These are phyloP conservation scores for Solanum pimpinellifolium DNA, from an alignment of 257 asterid species.

Conservation along the genomic window DNA sequence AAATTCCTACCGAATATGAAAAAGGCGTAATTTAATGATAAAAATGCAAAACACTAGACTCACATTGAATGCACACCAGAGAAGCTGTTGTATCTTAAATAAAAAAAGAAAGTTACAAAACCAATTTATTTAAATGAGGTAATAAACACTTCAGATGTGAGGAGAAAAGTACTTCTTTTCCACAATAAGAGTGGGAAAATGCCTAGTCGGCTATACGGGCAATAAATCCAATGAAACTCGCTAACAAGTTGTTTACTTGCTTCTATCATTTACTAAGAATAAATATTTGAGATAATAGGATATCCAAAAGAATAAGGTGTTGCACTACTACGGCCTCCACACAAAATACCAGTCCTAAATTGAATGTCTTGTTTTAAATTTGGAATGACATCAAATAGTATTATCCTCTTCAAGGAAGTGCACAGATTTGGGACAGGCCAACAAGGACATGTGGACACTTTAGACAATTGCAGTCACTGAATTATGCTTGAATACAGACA, in stretches of 20 bases:
- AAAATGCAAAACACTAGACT: not conserved
- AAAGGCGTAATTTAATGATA: not conserved
- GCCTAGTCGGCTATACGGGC: not conserved
- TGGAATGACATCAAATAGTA: not conserved
- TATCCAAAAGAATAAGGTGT: not conserved
- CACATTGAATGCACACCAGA: not conserved
- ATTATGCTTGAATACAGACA: not conserved
- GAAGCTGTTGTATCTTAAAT: not conserved
- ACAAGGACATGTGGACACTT: not conserved
- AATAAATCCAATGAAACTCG: not conserved
- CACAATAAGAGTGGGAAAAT: not conserved
- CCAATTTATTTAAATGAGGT: not conserved
- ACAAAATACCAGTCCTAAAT: not conserved
- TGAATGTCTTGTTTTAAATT: not conserved
- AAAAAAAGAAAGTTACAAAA: not conserved
- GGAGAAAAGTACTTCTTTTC: not conserved
- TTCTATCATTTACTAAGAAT: not conserved
- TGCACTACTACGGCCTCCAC: not conserved
- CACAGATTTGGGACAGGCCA: not conserved
- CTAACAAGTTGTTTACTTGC: not conserved
- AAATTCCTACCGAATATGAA: not conserved
- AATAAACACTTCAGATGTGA: not conserved
- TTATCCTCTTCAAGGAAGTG: not conserved
- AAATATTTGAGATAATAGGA: not conserved
- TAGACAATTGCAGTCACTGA: not conserved